A percentile compares a stretch with the other conserved stretches of the same genome.
These are phyloP conservation scores for Penicillium psychrofluorescens DNA, from an alignment of 495 filamentous ascomycete genomes.

Conservation along the genomic window DNA sequence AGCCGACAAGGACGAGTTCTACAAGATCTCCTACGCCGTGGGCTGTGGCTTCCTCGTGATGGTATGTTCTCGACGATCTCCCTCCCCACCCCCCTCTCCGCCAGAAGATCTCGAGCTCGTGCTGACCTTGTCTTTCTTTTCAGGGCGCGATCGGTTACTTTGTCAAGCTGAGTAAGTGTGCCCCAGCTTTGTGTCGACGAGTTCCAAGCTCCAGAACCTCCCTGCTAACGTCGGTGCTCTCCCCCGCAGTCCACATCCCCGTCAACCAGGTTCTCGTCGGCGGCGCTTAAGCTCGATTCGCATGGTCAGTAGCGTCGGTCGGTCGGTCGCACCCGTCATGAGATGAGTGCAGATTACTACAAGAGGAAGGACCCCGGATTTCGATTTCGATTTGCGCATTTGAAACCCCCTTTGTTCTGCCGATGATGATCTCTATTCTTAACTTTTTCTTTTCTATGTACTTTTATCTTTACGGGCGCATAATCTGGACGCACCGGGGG, in stretches of 20 bases:
- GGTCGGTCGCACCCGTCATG: too few relatives aligned
- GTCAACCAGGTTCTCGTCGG: slow-evolving; percentile 79
- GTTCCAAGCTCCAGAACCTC: too few relatives aligned
- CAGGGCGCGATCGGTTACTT: slow-evolving; percentile 70
- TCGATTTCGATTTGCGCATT: too few relatives aligned
- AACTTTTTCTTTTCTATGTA: too few relatives aligned
- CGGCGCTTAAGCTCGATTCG: slow-evolving; percentile 41
- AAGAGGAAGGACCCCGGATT: too few relatives aligned
- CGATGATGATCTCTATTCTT: too few relatives aligned
- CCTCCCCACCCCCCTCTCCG: neutral
- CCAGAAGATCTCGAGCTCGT: neutral
- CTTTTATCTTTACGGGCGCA: too few relatives aligned
- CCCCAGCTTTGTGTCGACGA: neutral
- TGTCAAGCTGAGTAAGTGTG: slow-evolving; percentile 77
- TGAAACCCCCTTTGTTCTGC: too few relatives aligned
- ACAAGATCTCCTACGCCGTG: slow-evolving; percentile 93
- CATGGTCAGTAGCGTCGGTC: too few relatives aligned
- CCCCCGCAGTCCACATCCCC: slow-evolving; percentile 61
- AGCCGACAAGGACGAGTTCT: slow-evolving; percentile 81
- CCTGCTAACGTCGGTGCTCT: neutral
- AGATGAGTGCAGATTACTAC: too few relatives aligned
- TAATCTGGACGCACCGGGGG: too few relatives aligned
- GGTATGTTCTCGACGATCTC: slow-evolving; percentile 37
- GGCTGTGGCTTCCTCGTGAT: slow-evolving; percentile 87
- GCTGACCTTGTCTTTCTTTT: neutral